phyloP scores from a whole-genome alignment of 768 basidiomycete species.

The Suillus tomentosus region DNA sequence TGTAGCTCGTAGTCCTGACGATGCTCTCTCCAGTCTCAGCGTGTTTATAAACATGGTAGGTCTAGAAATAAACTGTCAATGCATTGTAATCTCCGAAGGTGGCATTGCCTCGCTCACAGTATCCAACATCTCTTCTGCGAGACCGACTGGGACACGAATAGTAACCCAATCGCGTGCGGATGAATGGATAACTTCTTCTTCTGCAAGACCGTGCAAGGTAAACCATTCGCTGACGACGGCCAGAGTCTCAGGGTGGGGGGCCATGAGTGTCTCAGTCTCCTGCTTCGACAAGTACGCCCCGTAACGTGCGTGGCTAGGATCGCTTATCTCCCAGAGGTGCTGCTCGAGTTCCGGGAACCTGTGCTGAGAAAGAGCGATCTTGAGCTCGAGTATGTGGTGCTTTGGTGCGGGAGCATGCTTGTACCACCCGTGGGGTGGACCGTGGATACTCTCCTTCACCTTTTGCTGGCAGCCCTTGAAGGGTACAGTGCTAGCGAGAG shows the following conservation, averaged over 20 bases:
- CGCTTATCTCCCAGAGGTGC: slow-evolving; percentile 58
- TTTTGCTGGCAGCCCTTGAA: slow-evolving; percentile 24
- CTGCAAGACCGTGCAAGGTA: slow-evolving; percentile 50
- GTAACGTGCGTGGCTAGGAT: slow-evolving; percentile 56
- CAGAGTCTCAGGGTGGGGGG: slow-evolving; percentile 56
- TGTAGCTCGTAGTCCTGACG: slow-evolving; percentile 70
- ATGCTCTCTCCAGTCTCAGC: slow-evolving; percentile 51
- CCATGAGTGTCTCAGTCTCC: slow-evolving; percentile 62
- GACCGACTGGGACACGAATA: slow-evolving; percentile 53
- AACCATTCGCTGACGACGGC: slow-evolving; percentile 64
- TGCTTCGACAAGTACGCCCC: slow-evolving; percentile 62
- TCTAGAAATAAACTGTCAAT: slow-evolving; percentile 36
- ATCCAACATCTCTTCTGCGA: slow-evolving; percentile 72
- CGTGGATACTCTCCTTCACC: slow-evolving; percentile 52
- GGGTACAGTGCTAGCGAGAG: background rate
- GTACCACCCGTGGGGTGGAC: slow-evolving; percentile 51
- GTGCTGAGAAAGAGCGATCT: slow-evolving; percentile 57
- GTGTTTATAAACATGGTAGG: slow-evolving; percentile 65
- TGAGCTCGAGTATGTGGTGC: slow-evolving; percentile 52
- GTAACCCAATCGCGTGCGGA: slow-evolving; percentile 73
- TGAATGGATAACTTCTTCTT: slow-evolving; percentile 51
- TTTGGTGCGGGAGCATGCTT: slow-evolving; percentile 44
- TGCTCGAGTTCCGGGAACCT: slow-evolving; percentile 52
- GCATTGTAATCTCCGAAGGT: background rate
- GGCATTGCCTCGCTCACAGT: slow-evolving; percentile 46